phyloP scores from a whole-genome alignment of 768 basidiomycete genomes.

The Boletales sp. region DNA sequence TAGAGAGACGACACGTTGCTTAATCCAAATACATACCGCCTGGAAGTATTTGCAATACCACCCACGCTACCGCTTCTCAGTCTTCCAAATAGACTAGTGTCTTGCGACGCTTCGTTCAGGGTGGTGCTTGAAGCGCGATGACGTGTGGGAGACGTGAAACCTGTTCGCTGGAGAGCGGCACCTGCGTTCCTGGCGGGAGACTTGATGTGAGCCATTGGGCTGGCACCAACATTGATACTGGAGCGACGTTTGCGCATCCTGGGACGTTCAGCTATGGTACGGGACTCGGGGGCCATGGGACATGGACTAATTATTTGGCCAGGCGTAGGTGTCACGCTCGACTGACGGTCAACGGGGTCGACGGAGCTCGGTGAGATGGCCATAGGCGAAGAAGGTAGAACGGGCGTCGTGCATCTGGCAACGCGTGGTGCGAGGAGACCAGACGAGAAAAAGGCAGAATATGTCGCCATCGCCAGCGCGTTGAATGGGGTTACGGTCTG shows the following conservation, averaged over 20 bases:
- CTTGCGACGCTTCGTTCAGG: slow-evolving; percentile 32
- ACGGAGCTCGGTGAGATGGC: slow-evolving; percentile 15
- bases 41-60: slow-evolving; percentile 28
- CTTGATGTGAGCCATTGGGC: slow-evolving; percentile 56
- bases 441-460: slow-evolving; percentile 69
- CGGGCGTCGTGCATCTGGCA: slow-evolving; percentile 21
- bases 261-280: slow-evolving; percentile 30
- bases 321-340: slow-evolving; percentile 37
- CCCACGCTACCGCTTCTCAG: slow-evolving; percentile 53
- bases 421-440: slow-evolving; percentile 57
- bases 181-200: slow-evolving; percentile 51
- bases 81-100: slow-evolving; percentile 46
- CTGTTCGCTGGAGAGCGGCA: slow-evolving; percentile 47
- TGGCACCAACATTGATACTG: slow-evolving; percentile 52
- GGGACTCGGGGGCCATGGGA: slow-evolving; percentile 20
- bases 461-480: slow-evolving; percentile 37
- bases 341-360: slow-evolving; percentile 35
- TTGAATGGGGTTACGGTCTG: not conserved
- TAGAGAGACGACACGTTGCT: not conserved
- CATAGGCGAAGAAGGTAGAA: slow-evolving; percentile 24
- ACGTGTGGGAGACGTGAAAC: slow-evolving; percentile 36
- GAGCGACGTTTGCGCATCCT: slow-evolving; percentile 60
- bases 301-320: slow-evolving; percentile 20
- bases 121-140: slow-evolving; percentile 46
- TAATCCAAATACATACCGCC: slow-evolving; percentile 28